phyloP scores from a whole-genome alignment of 2,329 filamentous ascomycete genomes.

The Penicillium sp. region DNA sequence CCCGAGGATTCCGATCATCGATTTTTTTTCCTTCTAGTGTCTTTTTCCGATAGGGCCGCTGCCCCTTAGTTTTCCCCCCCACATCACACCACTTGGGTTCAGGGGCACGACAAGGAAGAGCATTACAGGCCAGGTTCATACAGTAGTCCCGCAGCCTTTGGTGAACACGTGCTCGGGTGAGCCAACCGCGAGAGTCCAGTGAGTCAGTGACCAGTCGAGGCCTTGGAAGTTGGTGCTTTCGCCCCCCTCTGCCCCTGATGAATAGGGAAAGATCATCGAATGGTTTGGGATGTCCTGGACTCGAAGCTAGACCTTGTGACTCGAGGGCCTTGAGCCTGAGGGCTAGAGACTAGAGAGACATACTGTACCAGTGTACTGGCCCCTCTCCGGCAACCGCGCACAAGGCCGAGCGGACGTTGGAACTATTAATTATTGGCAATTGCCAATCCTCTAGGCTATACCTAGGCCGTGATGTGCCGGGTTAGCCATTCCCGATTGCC shows the following conservation, averaged over 20 bases:
- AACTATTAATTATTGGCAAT: slow-evolving; percentile 15
- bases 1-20: background rate
- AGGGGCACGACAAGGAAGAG: slow-evolving; percentile 9
- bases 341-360: too few species aligned
- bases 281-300: slow-evolving; percentile 13
- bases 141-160: slow-evolving; percentile 22
- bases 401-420: slow-evolving; percentile 9
- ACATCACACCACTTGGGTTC: slow-evolving; percentile 6
- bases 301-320: background rate
- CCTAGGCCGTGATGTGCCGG: slow-evolving; percentile 1
- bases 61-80: slow-evolving; percentile 1
- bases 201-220: background rate
- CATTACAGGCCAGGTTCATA: background rate
- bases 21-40: background rate
- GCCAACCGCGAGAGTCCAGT: background rate
- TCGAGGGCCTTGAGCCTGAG: background rate
- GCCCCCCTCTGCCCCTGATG: slow-evolving; percentile 2
- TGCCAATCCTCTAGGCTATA: slow-evolving; percentile 2
- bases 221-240: background rate
- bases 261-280: slow-evolving; percentile 9
- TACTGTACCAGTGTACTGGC: background rate
- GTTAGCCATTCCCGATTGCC: background rate
- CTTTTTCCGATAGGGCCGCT: slow-evolving; percentile 5
- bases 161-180: slow-evolving; percentile 25
- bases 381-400: slow-evolving; percentile 5